Conservation (phyloP, 768 basidiomycete species). For the Crepidotus variabilis region DNA sequence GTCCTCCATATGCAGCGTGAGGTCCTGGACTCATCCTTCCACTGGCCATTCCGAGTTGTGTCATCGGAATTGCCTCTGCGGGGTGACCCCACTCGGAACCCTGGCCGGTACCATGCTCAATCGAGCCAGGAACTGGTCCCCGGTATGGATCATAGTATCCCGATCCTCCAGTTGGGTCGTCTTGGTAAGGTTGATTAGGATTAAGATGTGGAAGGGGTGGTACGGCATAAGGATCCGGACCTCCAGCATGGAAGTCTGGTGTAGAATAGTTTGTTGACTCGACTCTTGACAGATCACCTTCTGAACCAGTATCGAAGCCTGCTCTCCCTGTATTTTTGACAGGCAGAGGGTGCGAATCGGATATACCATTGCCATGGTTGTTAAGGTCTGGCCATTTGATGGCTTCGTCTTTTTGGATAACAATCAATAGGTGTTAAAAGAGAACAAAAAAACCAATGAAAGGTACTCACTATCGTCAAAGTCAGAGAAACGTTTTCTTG, state of each 20-base stretch:
- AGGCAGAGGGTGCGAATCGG: constrained; percentile 61
- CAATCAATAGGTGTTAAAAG: constrained; percentile 5
- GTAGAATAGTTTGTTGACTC: constrained; percentile 46
- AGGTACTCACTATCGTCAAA: constrained; percentile 73
- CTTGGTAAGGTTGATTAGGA: constrained; percentile 72
- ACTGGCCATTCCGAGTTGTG: constrained; percentile 41
- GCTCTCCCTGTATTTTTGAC: constrained; percentile 66
- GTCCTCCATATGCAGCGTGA: constrained; percentile 23
- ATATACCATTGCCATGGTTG: constrained; percentile 42
- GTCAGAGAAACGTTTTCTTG: constrained; percentile 68
- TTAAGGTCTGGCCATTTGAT: constrained; percentile 93
- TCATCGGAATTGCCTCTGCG: constrained; percentile 74
- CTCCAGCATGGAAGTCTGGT: constrained; percentile 44
- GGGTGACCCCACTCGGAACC: constrained; percentile 33
- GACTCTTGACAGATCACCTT: constrained; percentile 51
- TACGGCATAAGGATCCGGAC: constrained; percentile 72
- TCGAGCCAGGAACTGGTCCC: constrained; percentile 66
- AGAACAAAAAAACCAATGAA: constrained; percentile 3
- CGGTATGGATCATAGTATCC: constrained; percentile 80
- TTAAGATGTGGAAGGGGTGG: constrained; percentile 81
- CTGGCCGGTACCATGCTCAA: constrained; percentile 40
- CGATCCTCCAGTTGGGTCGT: constrained; percentile 52
- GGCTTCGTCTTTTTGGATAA: constrained; percentile 54
- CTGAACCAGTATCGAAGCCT: constrained; percentile 69
- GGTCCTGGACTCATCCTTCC: constrained; percentile 38